Evolutionary conservation across 495 filamentous ascomycete genomes (phyloP), one percentile per base, ranked within the genome.

Genomic region (Baudoinia panamericana): DNA sequence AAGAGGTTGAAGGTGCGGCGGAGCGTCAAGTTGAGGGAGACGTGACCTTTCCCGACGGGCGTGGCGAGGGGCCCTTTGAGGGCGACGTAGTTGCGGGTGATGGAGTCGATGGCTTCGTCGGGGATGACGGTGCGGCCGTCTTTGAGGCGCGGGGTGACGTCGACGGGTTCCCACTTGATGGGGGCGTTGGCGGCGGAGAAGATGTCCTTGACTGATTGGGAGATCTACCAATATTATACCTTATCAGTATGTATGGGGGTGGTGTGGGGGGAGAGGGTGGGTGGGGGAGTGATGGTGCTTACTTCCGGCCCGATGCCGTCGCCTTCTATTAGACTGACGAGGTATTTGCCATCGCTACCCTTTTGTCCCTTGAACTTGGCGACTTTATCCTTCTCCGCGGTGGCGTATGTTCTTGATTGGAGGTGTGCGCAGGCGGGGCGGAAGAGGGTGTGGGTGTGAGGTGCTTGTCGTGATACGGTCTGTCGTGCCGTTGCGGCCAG

Each of bases 1-100:
- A 97, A 97, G 56, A 97, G 85, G 72, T 96, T 96, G 75, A 97
- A 97, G 39, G 90, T 96, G 53, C 90, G 80, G 52, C 90, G 85
- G 56, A 97, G 84, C 48, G 90, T 97, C 42, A 97, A 71, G 73
- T 97, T 97, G 51, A 97, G 83, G 36, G 90, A 97, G 58, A 97
- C 92, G 64, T 97, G 90, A 55, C 90, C 90, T 70, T 96, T 96
- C 55, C 90, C 90, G 57, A 97, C 79, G 40, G 90, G 90, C 16
- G 92, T 97, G 50, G 90, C 90, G 51, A 97, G 74, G 55, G 90
- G 90, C 43, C 90, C 90, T 73, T 97, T 97, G 17, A 97, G 77
- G 39, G 90, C 90, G 51, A 97, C 83, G 64, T 80, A 88, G 68
- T 95, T 97, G 64, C 72, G 77, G 63, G 73, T 75, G 48, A 97